A percentile compares a stretch with the other conserved stretches of the same genome.
These are phyloP conservation scores for Aspergillus kassunensis DNA, from an alignment of 495 filamentous ascomycete genomes.

Conservation along the genomic window DNA sequence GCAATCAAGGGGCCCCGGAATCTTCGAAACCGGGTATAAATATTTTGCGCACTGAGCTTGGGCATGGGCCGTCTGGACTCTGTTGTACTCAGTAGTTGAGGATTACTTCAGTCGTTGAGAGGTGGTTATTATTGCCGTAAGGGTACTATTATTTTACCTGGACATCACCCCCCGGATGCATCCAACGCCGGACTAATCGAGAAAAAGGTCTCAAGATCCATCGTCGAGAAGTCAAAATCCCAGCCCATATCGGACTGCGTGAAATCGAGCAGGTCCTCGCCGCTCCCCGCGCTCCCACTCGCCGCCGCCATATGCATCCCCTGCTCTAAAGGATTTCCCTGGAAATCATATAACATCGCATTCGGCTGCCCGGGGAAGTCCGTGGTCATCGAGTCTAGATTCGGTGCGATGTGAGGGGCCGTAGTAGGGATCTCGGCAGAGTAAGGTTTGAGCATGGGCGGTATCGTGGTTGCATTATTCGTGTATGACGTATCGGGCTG, in stretches of 20 bases:
- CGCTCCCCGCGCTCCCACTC: conserved; percentile 26
- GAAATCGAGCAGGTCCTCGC: conserved; percentile 38
- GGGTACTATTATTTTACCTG: too few relatives aligned
- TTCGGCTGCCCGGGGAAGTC: not conserved
- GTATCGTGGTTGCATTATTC: not conserved
- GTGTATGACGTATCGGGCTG: not conserved
- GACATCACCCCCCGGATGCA: conserved; percentile 1
- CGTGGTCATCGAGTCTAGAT: not conserved
- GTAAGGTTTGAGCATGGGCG: not conserved
- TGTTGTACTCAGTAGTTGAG: too few relatives aligned
- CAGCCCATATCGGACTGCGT: conserved; percentile 44
- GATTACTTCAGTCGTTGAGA: too few relatives aligned
- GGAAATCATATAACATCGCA: conserved; percentile 17
- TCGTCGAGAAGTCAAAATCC: conserved; percentile 45
- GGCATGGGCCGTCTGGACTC: too few relatives aligned
- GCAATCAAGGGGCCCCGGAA: too few relatives aligned
- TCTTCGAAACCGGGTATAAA: too few relatives aligned
- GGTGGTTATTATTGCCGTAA: too few relatives aligned
- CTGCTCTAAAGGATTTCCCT: conserved; percentile 21
- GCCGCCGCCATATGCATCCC: conserved; percentile 19
- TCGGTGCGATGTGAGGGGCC: not conserved
- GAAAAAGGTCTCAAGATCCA: conserved; percentile 43
- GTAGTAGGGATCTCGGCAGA: not conserved
- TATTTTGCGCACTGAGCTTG: too few relatives aligned
- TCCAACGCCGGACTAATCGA: conserved; percentile 30